Evolutionary conservation across 345 rosid species (phyloP).

Genomic region (Iberis pinnata): DNA sequence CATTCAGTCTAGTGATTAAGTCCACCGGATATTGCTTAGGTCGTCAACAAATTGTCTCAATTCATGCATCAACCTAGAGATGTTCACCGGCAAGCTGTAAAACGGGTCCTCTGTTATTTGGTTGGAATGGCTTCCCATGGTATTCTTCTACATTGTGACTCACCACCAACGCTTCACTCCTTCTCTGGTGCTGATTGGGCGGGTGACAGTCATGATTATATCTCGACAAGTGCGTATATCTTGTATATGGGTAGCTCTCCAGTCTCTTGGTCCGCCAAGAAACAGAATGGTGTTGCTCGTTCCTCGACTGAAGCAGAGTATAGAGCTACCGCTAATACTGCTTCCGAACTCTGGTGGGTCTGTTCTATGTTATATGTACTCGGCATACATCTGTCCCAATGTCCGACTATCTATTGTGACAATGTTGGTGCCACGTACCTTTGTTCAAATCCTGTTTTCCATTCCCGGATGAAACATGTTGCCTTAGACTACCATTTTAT

Average conservation of each 20-base stretch:
- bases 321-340: background rate
- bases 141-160: no score
- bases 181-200: background rate
- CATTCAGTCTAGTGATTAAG: no score
- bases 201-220: background rate
- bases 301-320: background rate
- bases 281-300: background rate
- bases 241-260: background rate
- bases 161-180: background rate
- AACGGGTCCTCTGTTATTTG: background rate
- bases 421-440: no score
- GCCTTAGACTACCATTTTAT: no score
- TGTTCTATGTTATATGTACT: background rate
- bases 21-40: background rate
- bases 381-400: no score
- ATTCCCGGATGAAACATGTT: no score
- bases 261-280: background rate
- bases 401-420: no score
- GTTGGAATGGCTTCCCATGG: no score
- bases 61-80: background rate
- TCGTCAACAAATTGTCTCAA: background rate
- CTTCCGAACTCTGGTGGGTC: background rate
- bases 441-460: no score
- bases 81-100: background rate
- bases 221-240: background rate